phyloP scores from a whole-genome alignment of 2,329 filamentous ascomycete genomes.

The Phoma sp. region DNA sequence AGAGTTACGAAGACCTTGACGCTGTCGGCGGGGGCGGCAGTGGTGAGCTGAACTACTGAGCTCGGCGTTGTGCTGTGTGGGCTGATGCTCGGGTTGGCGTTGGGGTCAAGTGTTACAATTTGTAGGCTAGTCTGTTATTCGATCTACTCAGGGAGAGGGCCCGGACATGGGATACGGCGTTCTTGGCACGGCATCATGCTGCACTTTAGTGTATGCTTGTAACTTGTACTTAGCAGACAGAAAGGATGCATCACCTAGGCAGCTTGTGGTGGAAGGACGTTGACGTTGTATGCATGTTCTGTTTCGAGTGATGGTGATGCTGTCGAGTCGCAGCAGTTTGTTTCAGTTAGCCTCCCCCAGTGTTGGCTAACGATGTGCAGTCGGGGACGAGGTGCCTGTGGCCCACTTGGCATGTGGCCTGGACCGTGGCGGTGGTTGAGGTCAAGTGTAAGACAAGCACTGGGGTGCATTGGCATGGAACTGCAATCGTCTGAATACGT shows the following conservation, averaged over 20 bases:
- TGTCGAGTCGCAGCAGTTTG: neutral
- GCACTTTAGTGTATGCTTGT: conserved; percentile 9
- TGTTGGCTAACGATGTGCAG: neutral
- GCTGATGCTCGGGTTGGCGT: conserved; percentile 25
- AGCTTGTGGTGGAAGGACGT: neutral
- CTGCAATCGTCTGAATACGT: conserved; percentile 9
- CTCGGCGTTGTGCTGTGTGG: conserved; percentile 12
- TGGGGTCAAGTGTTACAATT: conserved; percentile 16
- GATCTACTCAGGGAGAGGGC: conserved; percentile 5
- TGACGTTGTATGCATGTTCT: neutral
- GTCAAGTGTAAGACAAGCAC: conserved; percentile 10
- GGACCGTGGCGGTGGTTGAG: neutral
- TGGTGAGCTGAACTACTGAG: conserved; percentile 86
- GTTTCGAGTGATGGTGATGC: neutral
- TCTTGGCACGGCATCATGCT: conserved; percentile 5
- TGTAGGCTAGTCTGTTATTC: conserved; percentile 21
- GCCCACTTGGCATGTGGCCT: conserved; percentile 14
- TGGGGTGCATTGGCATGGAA: conserved; percentile 4
- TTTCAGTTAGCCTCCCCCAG: neutral
- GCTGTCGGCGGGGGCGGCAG: conserved; percentile 69
- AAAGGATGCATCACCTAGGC: neutral
- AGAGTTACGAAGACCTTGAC: conserved; percentile 97
- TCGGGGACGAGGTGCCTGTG: conserved; percentile 3
- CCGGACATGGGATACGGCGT: conserved; percentile 13
- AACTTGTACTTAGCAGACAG: neutral